Evolutionary conservation across 805 yeast genomes (phyloP), one percentile per base, ranked within the genome.

Genomic region (Scheffersomyces amazonensis): DNA sequence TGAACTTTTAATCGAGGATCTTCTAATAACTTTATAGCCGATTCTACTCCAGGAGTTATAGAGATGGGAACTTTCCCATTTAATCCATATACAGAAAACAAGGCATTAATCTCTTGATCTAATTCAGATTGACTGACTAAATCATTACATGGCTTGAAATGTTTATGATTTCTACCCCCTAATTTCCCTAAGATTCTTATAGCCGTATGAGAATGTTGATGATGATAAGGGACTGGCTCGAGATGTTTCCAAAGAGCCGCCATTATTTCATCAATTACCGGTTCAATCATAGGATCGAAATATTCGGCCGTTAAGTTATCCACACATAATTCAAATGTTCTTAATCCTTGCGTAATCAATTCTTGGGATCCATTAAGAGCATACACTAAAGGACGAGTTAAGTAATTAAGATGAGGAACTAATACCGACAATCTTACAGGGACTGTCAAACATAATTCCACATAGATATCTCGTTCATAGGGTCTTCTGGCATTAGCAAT

Each of bases 271-370:
- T 87, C 95, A 37, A 91, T 81, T 2, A 90, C 97, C 0, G 99
- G 98, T 54, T 90, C 97, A 43, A 93, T 81, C 56, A 93, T 90
- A 2, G 99, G 98, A 52, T 93, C 99, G 60, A 93, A 89, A 59
- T 90, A 93, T 47, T 90, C 96, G 0, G 98, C 95, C 0, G 98
- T 95, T 43, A 93, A 63, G 53, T 95, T 93, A 53, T 93, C 99
- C 17, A 93, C 96, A 56, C 99, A 93, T 5, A 93, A 71, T 56
- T 93, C 99, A 41, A 93, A 76, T 0, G 99, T 95, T 46, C 99
- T 71, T 46, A 93, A 67, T 32, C 99, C 99, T 60, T 93, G 99
- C 34, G 90, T 81, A 1, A 93, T 93, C 31, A 95, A 75, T 45
- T 93, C 99, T 44, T 83, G 96, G 1, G 88, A 75, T 0, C 96